Conservation (phyloP, 495 filamentous ascomycete genomes). For the Penicillium fimorum region DNA sequence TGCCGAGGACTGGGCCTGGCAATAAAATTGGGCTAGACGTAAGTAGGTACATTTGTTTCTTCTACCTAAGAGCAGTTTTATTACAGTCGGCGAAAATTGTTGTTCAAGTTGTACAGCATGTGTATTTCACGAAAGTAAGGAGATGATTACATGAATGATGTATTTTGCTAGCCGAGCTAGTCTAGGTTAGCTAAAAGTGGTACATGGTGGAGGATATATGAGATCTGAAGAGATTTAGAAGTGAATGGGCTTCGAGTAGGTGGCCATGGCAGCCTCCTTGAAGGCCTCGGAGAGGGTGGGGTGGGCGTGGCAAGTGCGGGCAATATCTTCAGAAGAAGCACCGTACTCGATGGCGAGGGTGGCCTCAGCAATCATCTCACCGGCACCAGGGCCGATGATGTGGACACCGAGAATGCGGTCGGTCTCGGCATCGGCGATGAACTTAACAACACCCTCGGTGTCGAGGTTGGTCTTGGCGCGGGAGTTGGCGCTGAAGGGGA, state of each 20-base stretch:
- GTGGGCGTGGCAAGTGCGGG: slow-evolving; percentile 93
- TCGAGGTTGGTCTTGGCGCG: slow-evolving; percentile 98
- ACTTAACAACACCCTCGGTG: slow-evolving; percentile 95
- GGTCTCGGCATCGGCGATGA: slow-evolving; percentile 93
- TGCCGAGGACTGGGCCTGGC: background rate
- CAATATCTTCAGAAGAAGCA: slow-evolving; percentile 91
- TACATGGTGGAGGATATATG: slow-evolving; percentile 36
- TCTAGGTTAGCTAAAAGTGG: slow-evolving; percentile 37
- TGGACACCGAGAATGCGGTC: slow-evolving; percentile 93
- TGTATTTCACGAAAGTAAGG: slow-evolving; percentile 24
- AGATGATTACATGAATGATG: slow-evolving; percentile 44
- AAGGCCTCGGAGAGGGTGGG: slow-evolving; percentile 96
- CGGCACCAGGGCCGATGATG: slow-evolving; percentile 93
- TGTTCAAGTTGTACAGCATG: background rate
- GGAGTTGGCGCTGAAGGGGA: slow-evolving; percentile 97
- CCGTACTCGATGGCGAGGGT: slow-evolving; percentile 96
- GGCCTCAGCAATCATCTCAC: slow-evolving; percentile 99
- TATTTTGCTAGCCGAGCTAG: slow-evolving; percentile 44
- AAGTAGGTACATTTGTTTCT: background rate
- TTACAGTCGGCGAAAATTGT: background rate
- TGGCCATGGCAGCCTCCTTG: slow-evolving; percentile 99
- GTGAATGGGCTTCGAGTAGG: slow-evolving; percentile 94
- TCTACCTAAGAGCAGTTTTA: background rate
- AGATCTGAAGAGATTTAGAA: slow-evolving; percentile 56
- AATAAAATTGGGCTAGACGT: background rate